These are phyloP conservation scores for Fusarium cicatricum DNA, from an alignment of 2,329 filamentous ascomycete genomes.

Conservation along the genomic window DNA sequence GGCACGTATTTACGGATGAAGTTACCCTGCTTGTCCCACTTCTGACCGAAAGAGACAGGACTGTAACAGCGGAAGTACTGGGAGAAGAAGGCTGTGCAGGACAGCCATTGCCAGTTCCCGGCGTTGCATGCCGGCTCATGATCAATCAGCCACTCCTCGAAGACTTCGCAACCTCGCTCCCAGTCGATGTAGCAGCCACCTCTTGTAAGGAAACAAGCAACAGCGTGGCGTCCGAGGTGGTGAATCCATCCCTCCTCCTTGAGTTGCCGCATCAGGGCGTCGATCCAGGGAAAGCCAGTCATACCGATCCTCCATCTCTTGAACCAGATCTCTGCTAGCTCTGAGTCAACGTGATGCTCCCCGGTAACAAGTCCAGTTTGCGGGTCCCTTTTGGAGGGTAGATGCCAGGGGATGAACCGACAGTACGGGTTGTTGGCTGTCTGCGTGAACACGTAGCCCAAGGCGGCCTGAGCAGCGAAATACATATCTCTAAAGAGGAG, in stretches of 20 bases:
- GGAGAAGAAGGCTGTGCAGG: slow-evolving; percentile 77
- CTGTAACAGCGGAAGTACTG: slow-evolving; percentile 77
- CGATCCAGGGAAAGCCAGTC: slow-evolving; percentile 83
- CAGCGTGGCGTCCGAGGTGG: slow-evolving; percentile 78
- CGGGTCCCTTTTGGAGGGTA: slow-evolving; percentile 66
- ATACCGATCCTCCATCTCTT: slow-evolving; percentile 72
- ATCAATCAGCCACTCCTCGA: slow-evolving; percentile 78
- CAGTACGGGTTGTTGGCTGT: slow-evolving; percentile 71
- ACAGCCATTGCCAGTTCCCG: slow-evolving; percentile 83
- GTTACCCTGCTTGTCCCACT: slow-evolving; percentile 75
- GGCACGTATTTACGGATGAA: slow-evolving; percentile 74
- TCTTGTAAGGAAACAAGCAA: slow-evolving; percentile 82
- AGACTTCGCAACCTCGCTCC: slow-evolving; percentile 81
- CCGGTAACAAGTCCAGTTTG: slow-evolving; percentile 60
- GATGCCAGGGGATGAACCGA: slow-evolving; percentile 82
- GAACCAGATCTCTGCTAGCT: slow-evolving; percentile 71
- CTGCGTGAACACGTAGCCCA: slow-evolving; percentile 71
- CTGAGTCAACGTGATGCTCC: slow-evolving; percentile 69
- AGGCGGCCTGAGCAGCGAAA: slow-evolving; percentile 76
- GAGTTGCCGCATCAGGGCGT: slow-evolving; percentile 81
- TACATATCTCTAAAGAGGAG: slow-evolving; percentile 85
- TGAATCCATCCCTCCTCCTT: slow-evolving; percentile 80
- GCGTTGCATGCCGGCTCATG: slow-evolving; percentile 78
- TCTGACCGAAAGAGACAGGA: slow-evolving; percentile 76
- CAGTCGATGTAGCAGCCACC: slow-evolving; percentile 82